Base-by-base conservation (phyloP, 306 rosid species). In the Datisca glomerata region DNA sequence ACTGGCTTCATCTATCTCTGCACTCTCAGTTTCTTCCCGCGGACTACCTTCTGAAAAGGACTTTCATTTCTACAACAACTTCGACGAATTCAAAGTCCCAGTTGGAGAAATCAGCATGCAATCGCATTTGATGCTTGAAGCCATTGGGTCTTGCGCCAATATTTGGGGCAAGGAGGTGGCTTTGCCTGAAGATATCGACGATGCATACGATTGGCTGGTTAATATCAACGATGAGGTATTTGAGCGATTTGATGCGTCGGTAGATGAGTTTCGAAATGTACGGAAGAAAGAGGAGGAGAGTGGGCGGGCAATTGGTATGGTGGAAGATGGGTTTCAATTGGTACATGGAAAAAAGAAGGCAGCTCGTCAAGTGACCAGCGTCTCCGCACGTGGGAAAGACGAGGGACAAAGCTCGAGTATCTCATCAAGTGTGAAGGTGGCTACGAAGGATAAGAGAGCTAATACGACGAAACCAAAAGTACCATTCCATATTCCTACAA, bases 401-500 rank as follows among this genome's bases (percentile, higher is more conserved):
- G 54, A 28, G 43, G 47, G 49, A 51, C 48, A 20, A 8, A 49
- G 58, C 22, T 57, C 64, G 15, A 41, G 34, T 51, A 20, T 20
- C 5, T 44, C 18, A 2, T 44, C 61, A 12, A 74, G 65, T 2
- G 81, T 81, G 23, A 78, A 60, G 55, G 57, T 86, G 40, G 82
- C 70, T 2, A 47, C 57, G 21, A 74, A 54, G 55, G 96, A 79
- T 45, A 66, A 57, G 69, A 87, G 50, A 36, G 58, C 64, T 2
- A 25, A 12, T 11, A 72, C 63, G 36, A 14, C 73, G 32, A 87
- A 74, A 63, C 71, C 83, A 3, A 83, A 74, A 65, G 75, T 84
- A 6, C 89, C 97, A 1, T 89, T 89, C 64, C 97, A 89, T 55
- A 71, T 83, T 47, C 93, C 97, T 4, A 60, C 81, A 0, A 83